Percentiles rank a stretch among this genome's conserved stretches.
phyloP scores from a whole-genome alignment of 1,284 basidiomycete species.

The Ganoderma leucocontextum region DNA sequence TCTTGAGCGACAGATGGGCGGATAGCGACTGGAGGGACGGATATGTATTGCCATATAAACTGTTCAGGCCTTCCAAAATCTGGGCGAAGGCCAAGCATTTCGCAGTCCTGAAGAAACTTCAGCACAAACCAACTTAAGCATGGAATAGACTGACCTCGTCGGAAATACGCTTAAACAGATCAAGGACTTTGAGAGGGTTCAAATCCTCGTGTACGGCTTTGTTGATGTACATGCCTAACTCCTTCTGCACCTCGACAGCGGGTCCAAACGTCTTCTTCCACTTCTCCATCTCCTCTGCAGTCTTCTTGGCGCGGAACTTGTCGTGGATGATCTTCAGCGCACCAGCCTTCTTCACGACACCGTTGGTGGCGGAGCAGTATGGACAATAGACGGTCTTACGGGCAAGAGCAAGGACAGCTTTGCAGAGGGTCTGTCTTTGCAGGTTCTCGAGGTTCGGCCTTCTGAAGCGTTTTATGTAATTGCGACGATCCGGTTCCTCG shows the following conservation, averaged over 20 bases:
- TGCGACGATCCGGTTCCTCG: slow-evolving; percentile 86
- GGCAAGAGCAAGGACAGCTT: slow-evolving; percentile 89
- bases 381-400: slow-evolving; percentile 95
- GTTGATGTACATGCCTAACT: slow-evolving; percentile 85
- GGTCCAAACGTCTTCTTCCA: slow-evolving; percentile 89
- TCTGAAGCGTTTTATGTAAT: slow-evolving; percentile 90
- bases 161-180: slow-evolving; percentile 93
- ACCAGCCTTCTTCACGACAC: slow-evolving; percentile 96
- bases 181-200: slow-evolving; percentile 93
- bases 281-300: slow-evolving; percentile 86
- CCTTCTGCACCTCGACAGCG: slow-evolving; percentile 89
- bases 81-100: slow-evolving; percentile 92
- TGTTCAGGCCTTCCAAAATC: slow-evolving; percentile 94
- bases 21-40: slow-evolving; percentile 97
- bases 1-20: slow-evolving; percentile 98
- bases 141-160: slow-evolving; percentile 70
- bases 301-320: slow-evolving; percentile 96
- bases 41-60: slow-evolving; percentile 99
- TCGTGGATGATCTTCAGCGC: slow-evolving; percentile 97
- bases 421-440: slow-evolving; percentile 86
- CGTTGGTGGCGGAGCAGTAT: slow-evolving; percentile 93
- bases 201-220: slow-evolving; percentile 94
- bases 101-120: slow-evolving; percentile 77
- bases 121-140: neutral
- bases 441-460: slow-evolving; percentile 93